Evolutionary conservation across 352 stramenopile genomes (phyloP).

Genomic region (Globisporangium megalacanthum): DNA sequence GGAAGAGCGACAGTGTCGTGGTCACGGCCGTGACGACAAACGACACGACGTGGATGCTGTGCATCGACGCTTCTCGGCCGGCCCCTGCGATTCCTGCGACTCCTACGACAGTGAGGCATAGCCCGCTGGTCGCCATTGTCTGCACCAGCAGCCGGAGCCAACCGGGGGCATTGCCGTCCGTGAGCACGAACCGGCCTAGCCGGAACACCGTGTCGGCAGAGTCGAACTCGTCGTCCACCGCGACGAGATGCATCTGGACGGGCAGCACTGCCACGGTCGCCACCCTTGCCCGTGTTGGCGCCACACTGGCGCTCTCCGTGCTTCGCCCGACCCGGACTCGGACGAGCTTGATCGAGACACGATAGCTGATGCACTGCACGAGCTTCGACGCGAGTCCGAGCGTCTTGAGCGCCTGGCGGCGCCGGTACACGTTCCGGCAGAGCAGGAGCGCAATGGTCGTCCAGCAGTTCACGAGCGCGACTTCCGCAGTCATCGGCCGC

Average conservation of each 20-base stretch:
- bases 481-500: neutral
- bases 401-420: neutral
- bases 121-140: neutral
- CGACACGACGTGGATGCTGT: neutral
- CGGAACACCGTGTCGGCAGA: neutral
- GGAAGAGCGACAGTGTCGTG: neutral
- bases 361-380: constrained; percentile 3
- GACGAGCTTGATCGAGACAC: constrained; percentile 3
- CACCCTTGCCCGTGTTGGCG: neutral
- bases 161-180: neutral
- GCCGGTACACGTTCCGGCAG: constrained; percentile 3
- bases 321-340: neutral
- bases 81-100: no score
- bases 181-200: neutral
- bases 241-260: neutral
- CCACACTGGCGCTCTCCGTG: neutral
- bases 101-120: neutral
- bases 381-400: neutral
- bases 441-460: neutral
- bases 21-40: neutral
- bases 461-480: constrained; percentile 3
- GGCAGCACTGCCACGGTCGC: neutral
- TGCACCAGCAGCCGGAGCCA: neutral
- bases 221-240: neutral
- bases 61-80: neutral